These are phyloP conservation scores for Globisporangium cederbergense DNA, from an alignment of 352 stramenopile species.

Conservation along the genomic window DNA sequence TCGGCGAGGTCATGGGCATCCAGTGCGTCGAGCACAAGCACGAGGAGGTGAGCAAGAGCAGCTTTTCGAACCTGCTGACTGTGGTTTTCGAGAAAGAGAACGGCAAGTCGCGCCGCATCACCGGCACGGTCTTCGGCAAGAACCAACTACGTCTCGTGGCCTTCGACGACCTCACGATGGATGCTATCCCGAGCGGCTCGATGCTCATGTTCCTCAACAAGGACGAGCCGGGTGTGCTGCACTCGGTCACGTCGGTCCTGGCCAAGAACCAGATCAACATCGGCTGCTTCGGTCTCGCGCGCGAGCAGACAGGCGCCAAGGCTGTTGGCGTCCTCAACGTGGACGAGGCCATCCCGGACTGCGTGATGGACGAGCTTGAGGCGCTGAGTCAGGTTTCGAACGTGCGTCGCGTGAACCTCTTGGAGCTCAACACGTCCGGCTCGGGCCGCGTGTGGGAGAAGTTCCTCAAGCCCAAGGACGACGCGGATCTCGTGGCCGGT, in stretches of 20 bases:
- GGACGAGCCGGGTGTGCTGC: constrained; percentile 92
- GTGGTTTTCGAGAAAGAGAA: constrained; percentile 91
- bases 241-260: constrained; percentile 92
- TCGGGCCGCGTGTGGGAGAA: constrained; percentile 52
- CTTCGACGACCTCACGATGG: constrained; percentile 86
- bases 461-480: constrained; percentile 53
- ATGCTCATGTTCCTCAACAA: constrained; percentile 95
- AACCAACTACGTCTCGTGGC: constrained; percentile 85
- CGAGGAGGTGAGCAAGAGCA: constrained; percentile 63
- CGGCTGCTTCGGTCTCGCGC: constrained; percentile 88
- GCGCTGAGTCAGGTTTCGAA: constrained; percentile 73
- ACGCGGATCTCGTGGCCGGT: constrained; percentile 1
- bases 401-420: constrained; percentile 80
- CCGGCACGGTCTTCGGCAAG: constrained; percentile 88
- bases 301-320: constrained; percentile 52
- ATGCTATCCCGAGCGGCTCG: constrained; percentile 80
- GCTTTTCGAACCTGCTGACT: constrained; percentile 89
- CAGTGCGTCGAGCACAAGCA: constrained; percentile 89
- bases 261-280: constrained; percentile 94
- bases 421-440: constrained; percentile 60
- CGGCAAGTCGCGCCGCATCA: constrained; percentile 55
- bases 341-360: constrained; percentile 84
- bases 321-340: constrained; percentile 89
- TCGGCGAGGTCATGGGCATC: constrained; percentile 89
- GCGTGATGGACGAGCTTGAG: constrained; percentile 82